phyloP scores from a whole-genome alignment of 768 basidiomycete genomes.

The Melanogaster broomeanus region DNA sequence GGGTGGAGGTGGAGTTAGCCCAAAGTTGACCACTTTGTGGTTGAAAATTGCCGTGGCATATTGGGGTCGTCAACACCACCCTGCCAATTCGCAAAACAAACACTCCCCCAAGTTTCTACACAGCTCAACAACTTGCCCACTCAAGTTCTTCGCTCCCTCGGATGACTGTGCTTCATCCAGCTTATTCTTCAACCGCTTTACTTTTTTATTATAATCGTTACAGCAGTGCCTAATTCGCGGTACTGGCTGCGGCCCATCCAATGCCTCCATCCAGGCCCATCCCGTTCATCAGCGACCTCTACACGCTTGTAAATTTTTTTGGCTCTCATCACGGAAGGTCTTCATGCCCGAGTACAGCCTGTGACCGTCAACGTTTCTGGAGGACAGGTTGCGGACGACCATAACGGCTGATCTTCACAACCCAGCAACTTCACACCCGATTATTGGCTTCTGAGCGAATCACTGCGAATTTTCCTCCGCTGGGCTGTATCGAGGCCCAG shows the following conservation, averaged over 20 bases:
- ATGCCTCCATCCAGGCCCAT: not conserved
- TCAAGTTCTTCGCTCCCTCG: not conserved
- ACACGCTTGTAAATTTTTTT: no score
- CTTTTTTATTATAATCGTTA: not conserved
- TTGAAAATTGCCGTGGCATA: not conserved
- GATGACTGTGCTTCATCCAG: not conserved
- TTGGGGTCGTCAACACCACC: not conserved
- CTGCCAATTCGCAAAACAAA: not conserved
- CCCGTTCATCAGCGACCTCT: not conserved
- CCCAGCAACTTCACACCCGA: no score
- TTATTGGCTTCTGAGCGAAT: no score
- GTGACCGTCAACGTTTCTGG: no score
- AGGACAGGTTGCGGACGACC: no score
- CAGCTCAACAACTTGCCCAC: no score
- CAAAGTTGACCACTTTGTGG: not conserved
- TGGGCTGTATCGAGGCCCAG: no score
- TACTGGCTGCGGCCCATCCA: not conserved
- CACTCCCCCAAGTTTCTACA: not conserved
- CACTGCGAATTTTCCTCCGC: no score
- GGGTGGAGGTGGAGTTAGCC: not conserved
- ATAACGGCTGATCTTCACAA: no score
- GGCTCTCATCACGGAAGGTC: no score
- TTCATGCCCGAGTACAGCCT: no score
- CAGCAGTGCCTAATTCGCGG: not conserved
- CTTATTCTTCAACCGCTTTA: no score